Evolutionary conservation across 768 basidiomycete genomes (phyloP), one percentile per base, ranked within the genome.

Genomic region (Psilocybe subaeruginosa): DNA sequence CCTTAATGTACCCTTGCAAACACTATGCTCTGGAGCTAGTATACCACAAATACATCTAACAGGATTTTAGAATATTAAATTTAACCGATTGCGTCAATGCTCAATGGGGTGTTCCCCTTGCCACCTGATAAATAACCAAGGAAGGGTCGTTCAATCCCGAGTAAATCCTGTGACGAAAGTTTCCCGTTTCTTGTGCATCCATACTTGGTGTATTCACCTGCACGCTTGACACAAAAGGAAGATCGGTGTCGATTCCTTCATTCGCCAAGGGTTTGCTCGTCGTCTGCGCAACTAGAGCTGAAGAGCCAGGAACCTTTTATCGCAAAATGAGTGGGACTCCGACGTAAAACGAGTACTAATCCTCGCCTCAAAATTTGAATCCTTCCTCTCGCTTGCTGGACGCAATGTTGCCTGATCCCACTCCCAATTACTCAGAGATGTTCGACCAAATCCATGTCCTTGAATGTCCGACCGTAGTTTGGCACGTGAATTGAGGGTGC

Each of bases 371-470:
- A 27, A 47, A 9, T 29, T 61, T 3, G 62, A 53, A 19, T 58
- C 52, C 37, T 56, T 62, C n/a, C 58, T 54, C 49, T 50, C 57
- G 45, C 35, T 35, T 27, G 43, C 16, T 4, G 43, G 47, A 9
- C 54, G 52, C 23, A 63, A 29, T 14, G 55, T 61, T 16, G 62
- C 59, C 35, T 65, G 64, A 30, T 65, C 65, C 64, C 65, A 63
- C 23, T 66, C 45, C 76, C 74, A 80, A 2, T 66, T 72, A 8
- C 67, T 70, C 12, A 85, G 70, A 4, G 81, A 78, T 9, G 72
- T 77, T 43, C 82, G 70, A 17, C 81, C 82, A 3, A 80, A 51
- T 51, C 77, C 76, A 37, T 75, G 68, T 5, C 79, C 79, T 14
- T 74, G 71, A 66, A 84, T 75, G 39, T 69, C 66, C 41, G 72